Evolutionary conservation across 371 early-diverging fungal species (phyloP).

Genomic region (Rhizopus delemar): DNA sequence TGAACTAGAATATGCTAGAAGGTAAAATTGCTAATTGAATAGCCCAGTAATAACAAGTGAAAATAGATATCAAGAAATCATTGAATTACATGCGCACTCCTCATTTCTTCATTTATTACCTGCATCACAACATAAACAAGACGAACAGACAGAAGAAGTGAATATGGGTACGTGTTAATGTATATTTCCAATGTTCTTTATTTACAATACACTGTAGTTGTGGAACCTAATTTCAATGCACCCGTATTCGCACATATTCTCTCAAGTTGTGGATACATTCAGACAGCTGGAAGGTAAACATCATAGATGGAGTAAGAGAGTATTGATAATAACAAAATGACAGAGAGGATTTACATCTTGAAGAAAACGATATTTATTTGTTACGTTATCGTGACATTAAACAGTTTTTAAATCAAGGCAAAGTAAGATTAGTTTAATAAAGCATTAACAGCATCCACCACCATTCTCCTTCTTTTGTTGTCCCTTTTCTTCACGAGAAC

Average conservation of each 20-base stretch:
- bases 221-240: conserved; percentile 65
- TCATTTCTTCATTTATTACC: conserved; percentile 60
- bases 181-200: background rate
- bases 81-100: conserved; percentile 49
- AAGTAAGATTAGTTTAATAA: conserved; percentile 27
- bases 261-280: conserved; percentile 54
- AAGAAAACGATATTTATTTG: conserved; percentile 24
- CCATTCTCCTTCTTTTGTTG: conserved; percentile 27
- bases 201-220: conserved; percentile 42
- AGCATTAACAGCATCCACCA: conserved; percentile 26
- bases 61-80: conserved; percentile 38
- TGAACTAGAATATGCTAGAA: conserved; percentile 54
- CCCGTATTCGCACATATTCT: conserved; percentile 73
- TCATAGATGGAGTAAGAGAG: background rate
- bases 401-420: conserved; percentile 20
- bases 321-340: conserved; percentile 3
- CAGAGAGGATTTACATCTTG: background rate
- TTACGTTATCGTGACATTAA: conserved; percentile 33
- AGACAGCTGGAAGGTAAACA: background rate
- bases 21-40: conserved; percentile 22
- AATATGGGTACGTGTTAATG: conserved; percentile 32
- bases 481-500: conserved; percentile 21
- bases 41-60: background rate
- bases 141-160: conserved; percentile 39
- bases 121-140: conserved; percentile 57